A percentile compares a stretch with the other conserved stretches of the same genome.
Evolutionary conservation across 1,284 basidiomycete genomes (phyloP).

Genomic region (Moniliella sp.): DNA sequence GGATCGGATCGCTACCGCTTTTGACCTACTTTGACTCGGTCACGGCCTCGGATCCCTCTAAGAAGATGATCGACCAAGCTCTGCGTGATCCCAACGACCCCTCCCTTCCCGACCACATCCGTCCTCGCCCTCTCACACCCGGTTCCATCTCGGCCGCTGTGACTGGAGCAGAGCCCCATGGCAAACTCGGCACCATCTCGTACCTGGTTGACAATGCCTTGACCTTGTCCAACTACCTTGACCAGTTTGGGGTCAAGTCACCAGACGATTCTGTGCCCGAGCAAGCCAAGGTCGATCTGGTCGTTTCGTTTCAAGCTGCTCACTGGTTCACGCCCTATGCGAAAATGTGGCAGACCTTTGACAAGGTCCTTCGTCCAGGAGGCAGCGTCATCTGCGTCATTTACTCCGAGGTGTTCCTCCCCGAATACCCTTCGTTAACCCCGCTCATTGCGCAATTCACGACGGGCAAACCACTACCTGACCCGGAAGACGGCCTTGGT

Average conservation of each 20-base stretch:
- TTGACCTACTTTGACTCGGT: conserved; percentile 43
- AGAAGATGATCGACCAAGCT: conserved; percentile 51
- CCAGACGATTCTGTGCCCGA: too few species aligned
- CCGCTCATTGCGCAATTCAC: too few species aligned
- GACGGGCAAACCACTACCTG: too few species aligned
- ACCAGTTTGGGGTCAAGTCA: conserved; percentile 48
- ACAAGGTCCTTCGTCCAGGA: conserved; percentile 44
- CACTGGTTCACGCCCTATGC: conserved; percentile 72
- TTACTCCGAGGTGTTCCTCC: conserved; percentile 56
- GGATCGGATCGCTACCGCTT: conserved; percentile 45
- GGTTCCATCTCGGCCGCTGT: too few species aligned
- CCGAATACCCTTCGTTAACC: conserved; percentile 44
- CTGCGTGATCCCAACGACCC: too few species aligned
- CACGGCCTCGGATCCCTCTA: conserved; percentile 52
- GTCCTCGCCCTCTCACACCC: too few species aligned
- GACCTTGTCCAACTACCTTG: conserved; percentile 39
- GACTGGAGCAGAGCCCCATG: conserved; percentile 35
- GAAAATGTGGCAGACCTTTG: conserved; percentile 49
- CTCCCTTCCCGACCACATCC: too few species aligned
- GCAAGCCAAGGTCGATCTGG: too few species aligned
- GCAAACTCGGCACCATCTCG: conserved; percentile 7
- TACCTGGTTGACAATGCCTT: conserved; percentile 42
- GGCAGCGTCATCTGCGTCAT: conserved; percentile 59
- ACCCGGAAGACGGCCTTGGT: too few species aligned
- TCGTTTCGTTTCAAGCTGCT: conserved; percentile 58